phyloP scores from a whole-genome alignment of 2,329 filamentous ascomycete species.

The Nigrospora osmanthi region DNA sequence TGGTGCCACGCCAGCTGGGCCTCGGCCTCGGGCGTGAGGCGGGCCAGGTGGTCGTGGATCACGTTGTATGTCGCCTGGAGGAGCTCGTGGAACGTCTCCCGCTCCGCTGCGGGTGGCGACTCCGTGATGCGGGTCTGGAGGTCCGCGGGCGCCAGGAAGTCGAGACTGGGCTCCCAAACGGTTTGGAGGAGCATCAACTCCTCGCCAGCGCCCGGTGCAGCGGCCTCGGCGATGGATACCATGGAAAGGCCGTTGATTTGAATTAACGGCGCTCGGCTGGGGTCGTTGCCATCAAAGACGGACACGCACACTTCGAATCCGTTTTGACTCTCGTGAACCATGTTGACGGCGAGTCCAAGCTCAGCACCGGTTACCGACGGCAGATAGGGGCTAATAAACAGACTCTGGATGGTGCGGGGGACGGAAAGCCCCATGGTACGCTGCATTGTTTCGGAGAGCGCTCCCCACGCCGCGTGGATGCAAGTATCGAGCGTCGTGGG shows the following conservation, averaged over 20 bases:
- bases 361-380: background rate
- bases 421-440: background rate
- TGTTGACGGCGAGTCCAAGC: background rate
- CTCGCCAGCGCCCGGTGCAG: background rate
- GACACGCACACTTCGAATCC: background rate
- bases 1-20: background rate
- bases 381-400: background rate
- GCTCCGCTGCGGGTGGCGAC: background rate
- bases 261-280: background rate
- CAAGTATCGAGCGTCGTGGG: constrained; percentile 48
- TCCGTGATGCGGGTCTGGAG: background rate
- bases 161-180: too few relatives aligned
- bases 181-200: background rate
- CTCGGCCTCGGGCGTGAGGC: background rate
- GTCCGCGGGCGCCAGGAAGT: background rate
- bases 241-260: background rate
- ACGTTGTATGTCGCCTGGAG: background rate
- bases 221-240: background rate
- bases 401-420: background rate
- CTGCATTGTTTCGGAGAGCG: background rate
- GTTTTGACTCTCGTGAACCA: background rate
- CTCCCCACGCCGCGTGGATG: constrained; percentile 40
- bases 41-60: background rate
- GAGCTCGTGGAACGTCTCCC: background rate
- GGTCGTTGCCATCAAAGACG: background rate